phyloP scores from a whole-genome alignment of 83 land plant genomes.

The Larix sibirica region DNA sequence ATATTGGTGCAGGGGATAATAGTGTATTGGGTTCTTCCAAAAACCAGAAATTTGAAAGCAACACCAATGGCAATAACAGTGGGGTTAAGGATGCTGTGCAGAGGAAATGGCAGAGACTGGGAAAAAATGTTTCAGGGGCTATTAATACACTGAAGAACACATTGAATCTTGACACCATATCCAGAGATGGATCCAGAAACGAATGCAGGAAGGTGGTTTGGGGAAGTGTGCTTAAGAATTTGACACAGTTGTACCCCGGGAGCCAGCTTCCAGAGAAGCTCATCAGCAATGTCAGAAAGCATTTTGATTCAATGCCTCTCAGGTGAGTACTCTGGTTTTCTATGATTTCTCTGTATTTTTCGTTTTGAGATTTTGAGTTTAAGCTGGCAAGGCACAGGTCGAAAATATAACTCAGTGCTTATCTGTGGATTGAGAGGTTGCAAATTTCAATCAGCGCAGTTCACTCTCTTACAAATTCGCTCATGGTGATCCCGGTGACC shows the following conservation, averaged over 20 bases:
- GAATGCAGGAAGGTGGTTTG: slow-evolving; percentile 38
- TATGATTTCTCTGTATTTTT: not conserved
- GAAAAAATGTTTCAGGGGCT: slow-evolving; percentile 62
- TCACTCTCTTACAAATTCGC: too few relatives aligned
- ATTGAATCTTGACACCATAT: slow-evolving; percentile 39
- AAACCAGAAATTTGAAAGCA: not conserved
- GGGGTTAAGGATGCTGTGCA: slow-evolving; percentile 37
- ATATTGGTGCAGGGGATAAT: slow-evolving; percentile 19
- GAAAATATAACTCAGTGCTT: too few relatives aligned
- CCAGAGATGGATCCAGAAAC: slow-evolving; percentile 27
- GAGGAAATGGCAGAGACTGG: slow-evolving; percentile 47
- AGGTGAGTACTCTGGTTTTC: slow-evolving; percentile 37
- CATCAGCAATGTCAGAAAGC: slow-evolving; percentile 63
- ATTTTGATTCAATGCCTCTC: slow-evolving; percentile 73
- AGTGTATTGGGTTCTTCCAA: not conserved
- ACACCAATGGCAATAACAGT: not conserved
- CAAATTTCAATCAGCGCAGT: too few relatives aligned
- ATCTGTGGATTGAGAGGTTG: too few relatives aligned
- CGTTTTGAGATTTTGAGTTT: too few relatives aligned
- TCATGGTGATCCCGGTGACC: not conserved
- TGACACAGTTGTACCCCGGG: slow-evolving; percentile 69
- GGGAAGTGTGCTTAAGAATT: slow-evolving; percentile 55
- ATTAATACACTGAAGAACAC: slow-evolving; percentile 54
- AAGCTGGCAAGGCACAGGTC: too few relatives aligned
- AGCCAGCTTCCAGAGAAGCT: slow-evolving; percentile 83